Percentiles rank a stretch among this genome's conserved stretches.
Conservation (phyloP, 768 basidiomycete species). For the Suillus americanus region DNA sequence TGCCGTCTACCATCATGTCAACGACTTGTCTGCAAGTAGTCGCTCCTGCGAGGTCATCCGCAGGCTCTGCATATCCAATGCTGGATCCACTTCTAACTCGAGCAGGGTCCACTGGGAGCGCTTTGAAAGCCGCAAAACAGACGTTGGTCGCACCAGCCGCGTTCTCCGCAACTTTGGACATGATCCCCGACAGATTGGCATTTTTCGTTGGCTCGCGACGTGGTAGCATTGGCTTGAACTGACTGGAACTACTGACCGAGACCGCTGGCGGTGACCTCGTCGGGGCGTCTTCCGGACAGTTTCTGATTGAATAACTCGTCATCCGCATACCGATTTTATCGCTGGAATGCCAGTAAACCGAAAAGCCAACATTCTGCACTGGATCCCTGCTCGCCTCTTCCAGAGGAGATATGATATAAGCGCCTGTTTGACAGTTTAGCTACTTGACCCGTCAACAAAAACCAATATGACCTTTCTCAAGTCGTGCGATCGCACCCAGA, state of each 20-base stretch:
- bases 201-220: slow-evolving; percentile 9
- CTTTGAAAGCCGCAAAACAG: slow-evolving; percentile 76
- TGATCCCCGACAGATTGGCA: slow-evolving; percentile 27
- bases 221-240: neutral
- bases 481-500: slow-evolving; percentile 70
- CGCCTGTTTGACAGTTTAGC: slow-evolving; percentile 48
- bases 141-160: slow-evolving; percentile 37
- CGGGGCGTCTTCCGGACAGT: slow-evolving; percentile 44
- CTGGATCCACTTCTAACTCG: slow-evolving; percentile 41
- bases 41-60: slow-evolving; percentile 61
- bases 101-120: slow-evolving; percentile 69
- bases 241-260: neutral
- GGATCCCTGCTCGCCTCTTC: slow-evolving; percentile 91
- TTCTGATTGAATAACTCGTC: slow-evolving; percentile 84
- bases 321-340: slow-evolving; percentile 69
- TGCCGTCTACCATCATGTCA: slow-evolving; percentile 69
- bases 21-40: slow-evolving; percentile 75
- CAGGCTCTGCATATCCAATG: slow-evolving; percentile 48
- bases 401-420: slow-evolving; percentile 91
- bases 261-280: neutral
- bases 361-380: slow-evolving; percentile 85
- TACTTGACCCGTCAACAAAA: neutral
- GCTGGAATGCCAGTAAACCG: slow-evolving; percentile 73
- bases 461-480: slow-evolving; percentile 66
- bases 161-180: slow-evolving; percentile 39